These are phyloP conservation scores for Amanita rubescens DNA, from an alignment of 768 basidiomycete species.

Conservation along the genomic window DNA sequence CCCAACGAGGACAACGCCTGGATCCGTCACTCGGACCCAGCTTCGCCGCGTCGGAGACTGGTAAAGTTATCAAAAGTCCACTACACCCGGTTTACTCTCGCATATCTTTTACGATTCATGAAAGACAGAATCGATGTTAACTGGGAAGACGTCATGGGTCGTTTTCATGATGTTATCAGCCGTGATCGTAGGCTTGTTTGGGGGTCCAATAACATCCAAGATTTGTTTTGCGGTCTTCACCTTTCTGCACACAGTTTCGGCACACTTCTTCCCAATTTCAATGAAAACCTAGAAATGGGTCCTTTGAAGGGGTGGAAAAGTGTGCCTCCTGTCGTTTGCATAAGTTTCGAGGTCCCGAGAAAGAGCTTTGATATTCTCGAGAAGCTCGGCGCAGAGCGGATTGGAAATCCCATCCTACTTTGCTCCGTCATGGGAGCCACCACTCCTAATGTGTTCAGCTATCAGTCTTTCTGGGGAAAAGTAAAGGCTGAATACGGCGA, in stretches of 20 bases:
- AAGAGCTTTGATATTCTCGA: slow-evolving; percentile 21
- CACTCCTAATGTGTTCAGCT: slow-evolving; percentile 14
- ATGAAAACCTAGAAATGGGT: slow-evolving; percentile 8
- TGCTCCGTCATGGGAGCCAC: background rate
- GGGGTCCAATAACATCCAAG: slow-evolving; percentile 28
- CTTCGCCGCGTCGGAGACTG: slow-evolving; percentile 14
- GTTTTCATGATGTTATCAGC: slow-evolving; percentile 20
- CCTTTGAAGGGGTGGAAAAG: slow-evolving; percentile 25
- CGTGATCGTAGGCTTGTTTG: slow-evolving; percentile 17
- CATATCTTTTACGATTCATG: slow-evolving; percentile 33
- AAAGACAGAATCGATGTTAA: slow-evolving; percentile 26
- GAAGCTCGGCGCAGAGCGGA: slow-evolving; percentile 5
- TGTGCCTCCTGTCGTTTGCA: slow-evolving; percentile 30
- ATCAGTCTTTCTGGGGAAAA: slow-evolving; percentile 1
- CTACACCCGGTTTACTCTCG: slow-evolving; percentile 45
- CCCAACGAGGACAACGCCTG: too few species aligned
- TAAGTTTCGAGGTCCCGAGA: slow-evolving; percentile 30
- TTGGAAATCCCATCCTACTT: slow-evolving; percentile 15
- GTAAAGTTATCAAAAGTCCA: slow-evolving; percentile 21
- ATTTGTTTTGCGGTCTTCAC: slow-evolving; percentile 31
- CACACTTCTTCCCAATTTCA: slow-evolving; percentile 6
- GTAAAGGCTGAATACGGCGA: slow-evolving; percentile 4
- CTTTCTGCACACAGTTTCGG: slow-evolving; percentile 20
- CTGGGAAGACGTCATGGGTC: slow-evolving; percentile 37
- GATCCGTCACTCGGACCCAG: too few species aligned